Conservation (phyloP, 257 asterid genomes). For the Salvia splendens region DNA sequence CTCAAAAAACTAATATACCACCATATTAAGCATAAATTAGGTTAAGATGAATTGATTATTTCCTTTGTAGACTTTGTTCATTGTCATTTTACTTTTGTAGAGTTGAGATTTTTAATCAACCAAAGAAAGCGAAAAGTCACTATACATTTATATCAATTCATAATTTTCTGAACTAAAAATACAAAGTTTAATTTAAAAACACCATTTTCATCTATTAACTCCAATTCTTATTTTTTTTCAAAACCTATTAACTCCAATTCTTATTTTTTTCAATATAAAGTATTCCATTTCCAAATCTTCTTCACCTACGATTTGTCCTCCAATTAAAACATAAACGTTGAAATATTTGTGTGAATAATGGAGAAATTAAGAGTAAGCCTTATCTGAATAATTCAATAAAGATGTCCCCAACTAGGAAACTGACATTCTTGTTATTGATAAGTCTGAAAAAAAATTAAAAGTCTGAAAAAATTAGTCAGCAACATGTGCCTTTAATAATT, state of each 20-base stretch:
- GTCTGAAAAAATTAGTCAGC: conserved; percentile 8
- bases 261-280: background rate
- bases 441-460: conserved; percentile 7
- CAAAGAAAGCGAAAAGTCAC: no score
- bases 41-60: no score
- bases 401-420: conserved; percentile 35
- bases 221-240: background rate
- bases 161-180: no score
- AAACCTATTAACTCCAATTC: no score
- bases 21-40: no score
- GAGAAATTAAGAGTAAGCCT: background rate
- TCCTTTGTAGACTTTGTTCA: no score
- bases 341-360: background rate
- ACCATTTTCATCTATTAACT: no score
- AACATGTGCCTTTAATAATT: conserved; percentile 15
- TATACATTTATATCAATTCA: no score
- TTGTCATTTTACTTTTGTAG: no score
- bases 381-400: conserved; percentile 17
- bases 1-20: no score
- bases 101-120: no score
- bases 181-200: no score
- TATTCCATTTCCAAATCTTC: background rate
- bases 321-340: background rate
- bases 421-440: conserved; percentile 24
- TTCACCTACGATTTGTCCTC: background rate